Evolutionary conservation across 2,329 filamentous ascomycete genomes (phyloP).

Genomic region (Ophiostoma tasmaniense): DNA sequence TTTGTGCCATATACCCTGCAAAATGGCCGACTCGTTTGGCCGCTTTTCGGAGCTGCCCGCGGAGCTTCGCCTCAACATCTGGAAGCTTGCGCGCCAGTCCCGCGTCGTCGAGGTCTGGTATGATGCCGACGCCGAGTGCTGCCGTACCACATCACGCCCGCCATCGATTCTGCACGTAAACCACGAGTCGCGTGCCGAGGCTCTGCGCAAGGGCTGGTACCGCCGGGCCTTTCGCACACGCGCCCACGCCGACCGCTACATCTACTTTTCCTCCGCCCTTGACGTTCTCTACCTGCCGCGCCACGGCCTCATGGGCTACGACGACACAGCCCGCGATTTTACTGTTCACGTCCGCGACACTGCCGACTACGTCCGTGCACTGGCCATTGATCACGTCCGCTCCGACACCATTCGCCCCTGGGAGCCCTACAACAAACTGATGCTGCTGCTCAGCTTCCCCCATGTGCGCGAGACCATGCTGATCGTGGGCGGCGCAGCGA

Average conservation of each 20-base stretch:
- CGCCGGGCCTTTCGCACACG: conserved; percentile 29
- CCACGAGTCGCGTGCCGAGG: conserved; percentile 36
- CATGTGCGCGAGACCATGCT: conserved; percentile 32
- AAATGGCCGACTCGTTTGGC: conserved; percentile 21
- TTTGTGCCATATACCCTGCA: too few relatives aligned
- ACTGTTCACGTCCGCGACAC: conserved; percentile 29
- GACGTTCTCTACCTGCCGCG: conserved; percentile 34
- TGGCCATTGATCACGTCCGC: conserved; percentile 40
- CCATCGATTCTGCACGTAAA: conserved; percentile 35
- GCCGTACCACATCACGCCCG: conserved; percentile 30
- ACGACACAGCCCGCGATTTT: conserved; percentile 35
- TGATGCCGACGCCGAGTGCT: conserved; percentile 29
- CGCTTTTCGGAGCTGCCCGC: conserved; percentile 31
- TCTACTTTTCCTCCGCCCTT: conserved; percentile 32
- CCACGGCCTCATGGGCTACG: conserved; percentile 33
- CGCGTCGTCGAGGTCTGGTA: conserved; percentile 36
- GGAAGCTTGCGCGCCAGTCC: conserved; percentile 30
- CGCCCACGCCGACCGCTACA: conserved; percentile 26
- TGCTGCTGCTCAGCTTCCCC: conserved; percentile 35
- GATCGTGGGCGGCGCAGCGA: conserved; percentile 24
- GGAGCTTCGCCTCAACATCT: conserved; percentile 35
- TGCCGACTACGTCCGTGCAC: conserved; percentile 28
- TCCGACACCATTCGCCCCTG: conserved; percentile 38
- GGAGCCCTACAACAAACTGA: conserved; percentile 44
- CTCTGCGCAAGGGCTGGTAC: conserved; percentile 30